Evolutionary conservation across 306 rosid genomes (phyloP), one percentile per base, ranked within the genome.

Genomic region (Vigna unguiculata): DNA sequence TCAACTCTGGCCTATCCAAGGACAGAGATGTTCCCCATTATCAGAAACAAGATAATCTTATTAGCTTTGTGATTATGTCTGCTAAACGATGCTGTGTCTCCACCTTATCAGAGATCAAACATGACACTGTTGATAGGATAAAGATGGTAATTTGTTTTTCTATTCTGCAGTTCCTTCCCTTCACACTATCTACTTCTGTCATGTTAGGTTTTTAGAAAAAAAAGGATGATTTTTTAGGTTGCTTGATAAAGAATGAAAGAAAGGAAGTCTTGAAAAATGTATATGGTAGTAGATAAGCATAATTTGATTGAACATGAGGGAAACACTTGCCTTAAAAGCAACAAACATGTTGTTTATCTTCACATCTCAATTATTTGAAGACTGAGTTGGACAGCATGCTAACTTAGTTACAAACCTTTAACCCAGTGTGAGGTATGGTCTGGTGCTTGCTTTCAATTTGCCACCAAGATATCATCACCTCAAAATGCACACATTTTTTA

Each of bases 321-420:
- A 54, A 68, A 54, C 72, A 78, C n/a, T 57, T 32, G 71, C 52
- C 72, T 60, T 36, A 38, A 72, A 54, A 77, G 81, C 58, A 77
- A 55, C 32, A n/a, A 77, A 64, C 40, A 63, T 71, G 60, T 76
- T 9, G 69, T 20, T 77, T 19, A 47, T 57, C 65, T 38, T 17
- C 38, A n/a, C 4, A 19, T 43, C 77, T 43, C 77, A 53, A 57
- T 70, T 20, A 82, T 55, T 77, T 32, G 65, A 45, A 52, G 75
- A 45, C 62, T 71, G 69, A 47, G 78, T 71, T 71, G 72, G 86
- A 48, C 60, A 36, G 40, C 43, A 77, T 77, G 82, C 62, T 52
- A 32, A 24, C 15, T 81, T 25, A 19, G 67, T 36, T 32, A 47
- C 74, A 48, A 4, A 48, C 15, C 78, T 72, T 64, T 38, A 38